Evolutionary conservation across 2,329 filamentous ascomycete genomes (phyloP), one percentile per base, ranked within the genome.

Genomic region (Epichloe glyceriae): DNA sequence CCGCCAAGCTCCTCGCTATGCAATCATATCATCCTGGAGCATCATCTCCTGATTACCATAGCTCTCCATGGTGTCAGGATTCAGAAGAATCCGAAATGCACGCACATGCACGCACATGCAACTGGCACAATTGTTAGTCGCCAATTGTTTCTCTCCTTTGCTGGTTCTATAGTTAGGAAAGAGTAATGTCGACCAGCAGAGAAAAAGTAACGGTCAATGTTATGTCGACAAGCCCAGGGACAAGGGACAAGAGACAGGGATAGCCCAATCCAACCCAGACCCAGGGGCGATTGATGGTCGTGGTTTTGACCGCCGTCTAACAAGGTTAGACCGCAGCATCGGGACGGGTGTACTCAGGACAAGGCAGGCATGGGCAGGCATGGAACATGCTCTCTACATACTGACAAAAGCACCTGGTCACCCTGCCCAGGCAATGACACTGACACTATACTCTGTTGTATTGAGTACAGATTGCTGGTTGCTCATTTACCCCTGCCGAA

Each of bases 321-420:
- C 42, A 39, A 30, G 42, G 48, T n/a, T 34, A 50, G 41, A 45
- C 48, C 48, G 48, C 35, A 50, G 45, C 42, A 45, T 33, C 35
- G 41, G 48, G 35, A 50, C 34, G 14, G 40, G 40, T 17, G 48
- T 39, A 34, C 47, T 37, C 17, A 4, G 14, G 17, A 40, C 15
- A 44, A 44, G 22, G 8, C 39, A 38, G 20, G 11, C 19, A 39
- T 22, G 38, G 19, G 5, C 39, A 38, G 20, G n/a, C 19, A 39
- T 22, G 38, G 19, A 26, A 19, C 26, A 35, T 22, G 17, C 26
- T 20, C 35, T 49, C 11, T 17, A n/a, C n/a, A 39, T 35, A 43
- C 33, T 6, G 33, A 35, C 26, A 33, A 43, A n/a, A 41, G 17
- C 39, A 30, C 19, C 48, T 14, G 20, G 35, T 34, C 39, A n/a